Conservation (phyloP, 2,329 filamentous ascomycete genomes). For the Claviceps sp. region DNA sequence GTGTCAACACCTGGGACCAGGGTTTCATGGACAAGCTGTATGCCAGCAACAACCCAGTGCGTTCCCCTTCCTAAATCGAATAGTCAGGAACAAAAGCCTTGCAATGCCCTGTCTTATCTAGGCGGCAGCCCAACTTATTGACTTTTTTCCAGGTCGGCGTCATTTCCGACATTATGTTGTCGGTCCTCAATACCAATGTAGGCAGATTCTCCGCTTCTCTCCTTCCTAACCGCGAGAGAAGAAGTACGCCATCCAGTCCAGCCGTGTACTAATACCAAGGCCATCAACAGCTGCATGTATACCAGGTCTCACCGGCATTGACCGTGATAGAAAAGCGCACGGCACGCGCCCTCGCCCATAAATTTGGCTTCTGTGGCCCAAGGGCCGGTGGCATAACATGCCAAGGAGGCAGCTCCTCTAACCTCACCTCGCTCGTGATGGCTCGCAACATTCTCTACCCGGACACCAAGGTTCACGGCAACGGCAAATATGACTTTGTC, state of each 20-base stretch:
- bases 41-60: constrained; percentile 69
- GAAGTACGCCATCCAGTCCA: neutral
- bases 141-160: constrained; percentile 52
- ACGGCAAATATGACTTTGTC: constrained; percentile 52
- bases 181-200: constrained; percentile 81
- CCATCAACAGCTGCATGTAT: constrained; percentile 58
- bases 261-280: constrained; percentile 1
- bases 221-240: neutral
- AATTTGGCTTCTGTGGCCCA: constrained; percentile 65
- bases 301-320: constrained; percentile 80
- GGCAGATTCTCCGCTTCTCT: constrained; percentile 10
- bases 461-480: constrained; percentile 59
- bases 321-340: constrained; percentile 81
- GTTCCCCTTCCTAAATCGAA: constrained; percentile 12
- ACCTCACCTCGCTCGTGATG: constrained; percentile 72
- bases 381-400: constrained; percentile 62
- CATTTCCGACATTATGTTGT: constrained; percentile 70
- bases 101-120: neutral
- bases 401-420: constrained; percentile 74
- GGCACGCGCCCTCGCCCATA: constrained; percentile 53
- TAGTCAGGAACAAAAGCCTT: neutral
- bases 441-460: constrained; percentile 81
- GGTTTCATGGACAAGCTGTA: constrained; percentile 95
- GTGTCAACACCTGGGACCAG: constrained; percentile 97
- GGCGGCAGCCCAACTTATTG: neutral